phyloP scores from a whole-genome alignment of 2,329 filamentous ascomycete species.

The Atkinsonella hypoxylon region DNA sequence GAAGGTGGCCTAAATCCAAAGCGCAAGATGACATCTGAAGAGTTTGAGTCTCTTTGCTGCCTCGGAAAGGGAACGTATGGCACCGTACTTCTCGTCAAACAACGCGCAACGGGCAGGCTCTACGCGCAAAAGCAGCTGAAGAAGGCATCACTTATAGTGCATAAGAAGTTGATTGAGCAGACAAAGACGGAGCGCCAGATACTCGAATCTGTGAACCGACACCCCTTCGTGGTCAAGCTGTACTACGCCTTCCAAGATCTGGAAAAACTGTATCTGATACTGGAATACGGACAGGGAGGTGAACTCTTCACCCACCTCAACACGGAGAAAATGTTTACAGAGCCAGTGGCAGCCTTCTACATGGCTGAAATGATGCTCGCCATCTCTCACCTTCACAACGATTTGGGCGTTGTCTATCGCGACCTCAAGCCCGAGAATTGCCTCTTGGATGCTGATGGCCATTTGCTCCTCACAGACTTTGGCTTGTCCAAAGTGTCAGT shows the following conservation, averaged over 20 bases:
- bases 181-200: conserved; percentile 95
- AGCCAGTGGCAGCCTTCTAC: conserved; percentile 86
- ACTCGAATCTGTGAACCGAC: conserved; percentile 87
- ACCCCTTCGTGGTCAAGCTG: conserved; percentile 95
- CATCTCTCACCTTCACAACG: conserved; percentile 82
- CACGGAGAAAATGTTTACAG: conserved; percentile 89
- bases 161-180: conserved; percentile 92
- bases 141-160: conserved; percentile 88
- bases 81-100: conserved; percentile 87
- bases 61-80: conserved; percentile 95
- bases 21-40: conserved; percentile 81
- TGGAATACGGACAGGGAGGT: conserved; percentile 94
- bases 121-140: conserved; percentile 98
- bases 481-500: conserved; percentile 90
- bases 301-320: conserved; percentile 94
- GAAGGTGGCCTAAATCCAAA: conserved; percentile 43
- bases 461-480: conserved; percentile 91
- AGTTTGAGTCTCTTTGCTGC: conserved; percentile 84
- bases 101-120: conserved; percentile 72
- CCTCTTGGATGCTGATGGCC: conserved; percentile 79
- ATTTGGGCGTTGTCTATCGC: conserved; percentile 87
- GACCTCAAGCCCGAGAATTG: conserved; percentile 98
- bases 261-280: conserved; percentile 92
- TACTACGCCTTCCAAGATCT: conserved; percentile 98
- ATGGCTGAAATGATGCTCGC: conserved; percentile 97